These are phyloP conservation scores for Daphne laureola DNA, from an alignment of 441 rosid species.

Conservation along the genomic window DNA sequence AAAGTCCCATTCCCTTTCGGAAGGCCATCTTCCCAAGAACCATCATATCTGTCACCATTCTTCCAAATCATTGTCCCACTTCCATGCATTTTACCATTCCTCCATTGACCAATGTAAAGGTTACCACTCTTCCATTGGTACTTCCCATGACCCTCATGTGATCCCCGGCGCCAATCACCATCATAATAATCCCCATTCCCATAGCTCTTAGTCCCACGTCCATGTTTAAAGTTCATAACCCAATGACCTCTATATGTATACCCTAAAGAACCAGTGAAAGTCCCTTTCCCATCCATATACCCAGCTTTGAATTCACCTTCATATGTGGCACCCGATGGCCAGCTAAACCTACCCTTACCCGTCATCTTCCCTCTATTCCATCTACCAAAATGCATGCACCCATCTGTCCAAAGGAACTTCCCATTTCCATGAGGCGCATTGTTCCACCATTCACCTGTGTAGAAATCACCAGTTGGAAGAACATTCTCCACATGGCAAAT, in stretches of 20 bases:
- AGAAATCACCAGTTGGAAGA: constrained; percentile 68
- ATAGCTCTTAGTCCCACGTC: constrained; percentile 60
- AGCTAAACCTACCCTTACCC: constrained; percentile 87
- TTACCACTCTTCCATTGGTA: constrained; percentile 83
- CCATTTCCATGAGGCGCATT: constrained; percentile 75
- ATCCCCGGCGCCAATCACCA: constrained; percentile 83
- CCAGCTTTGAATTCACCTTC: constrained; percentile 92
- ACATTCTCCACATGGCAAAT: constrained; percentile 42
- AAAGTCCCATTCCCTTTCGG: constrained; percentile 90
- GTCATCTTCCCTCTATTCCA: constrained; percentile 71
- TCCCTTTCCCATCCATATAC: constrained; percentile 90
- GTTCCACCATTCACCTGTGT: constrained; percentile 67
- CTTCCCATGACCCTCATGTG: constrained; percentile 86
- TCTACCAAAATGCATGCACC: constrained; percentile 90
- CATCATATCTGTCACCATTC: constrained; percentile 83
- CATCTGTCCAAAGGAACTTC: constrained; percentile 85
- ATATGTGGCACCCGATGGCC: constrained; percentile 93
- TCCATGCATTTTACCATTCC: constrained; percentile 63
- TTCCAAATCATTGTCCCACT: constrained; percentile 79
- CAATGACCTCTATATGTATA: constrained; percentile 69
- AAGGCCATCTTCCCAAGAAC: constrained; percentile 80
- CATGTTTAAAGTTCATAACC: constrained; percentile 87
- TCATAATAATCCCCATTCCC: constrained; percentile 73
- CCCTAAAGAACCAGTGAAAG: constrained; percentile 63
- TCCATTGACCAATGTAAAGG: constrained; percentile 79